These are phyloP conservation scores for Phytopythium aichiense DNA, from an alignment of 352 stramenopile species.

Conservation along the genomic window DNA sequence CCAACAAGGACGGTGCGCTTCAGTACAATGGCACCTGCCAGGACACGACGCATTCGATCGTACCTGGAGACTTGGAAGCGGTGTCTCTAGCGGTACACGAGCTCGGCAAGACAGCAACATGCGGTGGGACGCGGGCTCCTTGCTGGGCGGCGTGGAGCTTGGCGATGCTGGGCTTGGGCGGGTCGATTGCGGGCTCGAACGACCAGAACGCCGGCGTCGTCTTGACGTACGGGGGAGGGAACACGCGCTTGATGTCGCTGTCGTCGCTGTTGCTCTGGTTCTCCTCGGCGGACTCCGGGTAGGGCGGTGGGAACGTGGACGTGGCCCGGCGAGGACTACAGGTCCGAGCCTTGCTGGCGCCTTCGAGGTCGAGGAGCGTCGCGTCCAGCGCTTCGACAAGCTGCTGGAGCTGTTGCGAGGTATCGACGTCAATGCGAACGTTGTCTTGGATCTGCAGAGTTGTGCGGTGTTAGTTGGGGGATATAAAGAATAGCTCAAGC, in stretches of 20 bases:
- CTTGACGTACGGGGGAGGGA: conserved; percentile 32
- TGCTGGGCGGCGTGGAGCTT: conserved; percentile 2
- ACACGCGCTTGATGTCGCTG: conserved; percentile 11
- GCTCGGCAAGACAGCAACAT: too few relatives aligned
- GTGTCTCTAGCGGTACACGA: neutral
- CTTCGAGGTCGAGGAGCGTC: conserved; percentile 10
- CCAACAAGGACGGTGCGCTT: neutral
- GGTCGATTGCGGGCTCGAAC: conserved; percentile 18
- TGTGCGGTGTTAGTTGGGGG: neutral
- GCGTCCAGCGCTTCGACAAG: conserved; percentile 29
- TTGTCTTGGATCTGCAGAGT: conserved; percentile 21
- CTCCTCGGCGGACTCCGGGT: conserved; percentile 25
- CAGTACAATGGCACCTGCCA: neutral
- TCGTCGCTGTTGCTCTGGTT: conserved; percentile 13
- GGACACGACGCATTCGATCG: neutral
- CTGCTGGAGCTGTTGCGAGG: conserved; percentile 23
- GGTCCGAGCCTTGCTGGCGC: neutral
- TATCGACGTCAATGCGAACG: conserved; percentile 20
- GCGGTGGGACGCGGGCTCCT: neutral
- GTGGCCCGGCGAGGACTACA: conserved; percentile 1
- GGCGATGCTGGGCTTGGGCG: conserved; percentile 19
- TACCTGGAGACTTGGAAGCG: conserved; percentile 14
- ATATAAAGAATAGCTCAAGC: neutral
- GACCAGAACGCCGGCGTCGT: conserved; percentile 28
- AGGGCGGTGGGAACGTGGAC: conserved; percentile 28